Percentiles rank a stretch among this genome's conserved stretches.
These are phyloP conservation scores for Syncephalis plumigaleata DNA, from an alignment of 371 early-diverging fungal genomes.

Conservation along the genomic window DNA sequence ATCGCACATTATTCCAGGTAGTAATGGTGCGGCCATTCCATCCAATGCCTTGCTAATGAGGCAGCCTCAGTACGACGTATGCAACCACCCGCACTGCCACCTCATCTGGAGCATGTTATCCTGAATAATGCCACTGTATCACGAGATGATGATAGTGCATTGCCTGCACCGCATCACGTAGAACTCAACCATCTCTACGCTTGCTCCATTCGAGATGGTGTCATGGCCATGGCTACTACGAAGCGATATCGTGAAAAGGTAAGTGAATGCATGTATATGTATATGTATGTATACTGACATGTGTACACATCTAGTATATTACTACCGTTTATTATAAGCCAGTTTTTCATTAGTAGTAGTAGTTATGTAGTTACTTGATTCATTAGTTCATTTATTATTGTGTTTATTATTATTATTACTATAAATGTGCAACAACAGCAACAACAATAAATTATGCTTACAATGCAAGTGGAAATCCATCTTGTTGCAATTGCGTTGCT, in stretches of 20 bases:
- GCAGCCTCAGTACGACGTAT: background rate
- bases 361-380: too few relatives aligned
- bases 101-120: slow-evolving; percentile 81
- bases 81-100: slow-evolving; percentile 77
- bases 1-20: background rate
- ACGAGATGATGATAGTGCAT: slow-evolving; percentile 51
- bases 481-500: too few relatives aligned
- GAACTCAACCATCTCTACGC: slow-evolving; percentile 91
- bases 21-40: too few relatives aligned
- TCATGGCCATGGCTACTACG: slow-evolving; percentile 85
- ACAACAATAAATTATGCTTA: too few relatives aligned
- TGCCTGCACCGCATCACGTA: slow-evolving; percentile 87
- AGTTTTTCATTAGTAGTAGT: slow-evolving; percentile 12
- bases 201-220: slow-evolving; percentile 86
- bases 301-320: slow-evolving; percentile 30
- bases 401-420: too few relatives aligned
- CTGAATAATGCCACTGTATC: slow-evolving; percentile 45
- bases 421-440: too few relatives aligned
- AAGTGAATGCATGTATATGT: slow-evolving; percentile 8
- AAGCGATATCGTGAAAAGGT: slow-evolving; percentile 77
- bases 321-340: slow-evolving; percentile 71
- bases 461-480: too few relatives aligned
- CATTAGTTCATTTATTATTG: too few relatives aligned
- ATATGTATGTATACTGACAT: background rate
- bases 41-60: background rate